Percentiles rank a stretch among this genome's conserved stretches.
Conservation (phyloP, 768 basidiomycete species). For the Leccinum aurantiacum region DNA sequence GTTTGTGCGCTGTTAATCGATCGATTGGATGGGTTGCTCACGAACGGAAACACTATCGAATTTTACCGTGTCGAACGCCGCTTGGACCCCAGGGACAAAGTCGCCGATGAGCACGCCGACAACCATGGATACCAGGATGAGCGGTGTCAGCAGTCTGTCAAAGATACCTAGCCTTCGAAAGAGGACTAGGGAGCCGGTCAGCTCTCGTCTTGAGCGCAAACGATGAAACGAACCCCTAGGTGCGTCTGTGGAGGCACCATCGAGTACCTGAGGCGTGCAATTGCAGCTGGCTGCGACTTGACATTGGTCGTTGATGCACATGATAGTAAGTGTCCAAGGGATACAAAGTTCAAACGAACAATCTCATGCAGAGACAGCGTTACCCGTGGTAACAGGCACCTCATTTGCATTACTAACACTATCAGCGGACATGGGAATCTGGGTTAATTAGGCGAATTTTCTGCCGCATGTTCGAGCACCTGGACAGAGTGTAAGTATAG, state of each 20-base stretch:
- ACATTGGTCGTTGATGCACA: neutral
- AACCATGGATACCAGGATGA: conserved; percentile 73
- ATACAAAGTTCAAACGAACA: no score
- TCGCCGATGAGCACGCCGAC: conserved; percentile 73
- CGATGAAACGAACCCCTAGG: conserved; percentile 7
- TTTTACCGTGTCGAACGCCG: conserved; percentile 59
- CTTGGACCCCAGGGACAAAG: conserved; percentile 57
- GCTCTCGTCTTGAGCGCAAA: neutral
- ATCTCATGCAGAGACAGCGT: no score
- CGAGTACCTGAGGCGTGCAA: neutral
- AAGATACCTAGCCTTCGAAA: conserved; percentile 47
- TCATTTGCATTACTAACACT: no score
- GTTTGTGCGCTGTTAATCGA: neutral
- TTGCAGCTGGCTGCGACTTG: neutral
- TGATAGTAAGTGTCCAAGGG: neutral
- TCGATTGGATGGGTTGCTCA: conserved; percentile 39
- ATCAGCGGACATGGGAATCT: no score
- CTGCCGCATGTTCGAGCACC: no score
- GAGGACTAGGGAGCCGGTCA: conserved; percentile 26
- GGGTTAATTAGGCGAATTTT: no score
- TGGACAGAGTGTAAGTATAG: no score
- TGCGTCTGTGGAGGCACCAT: neutral
- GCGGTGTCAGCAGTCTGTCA: conserved; percentile 62
- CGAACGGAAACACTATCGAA: conserved; percentile 76
- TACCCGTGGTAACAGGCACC: no score